Evolutionary conservation across 2,329 filamentous ascomycete genomes (phyloP).

Genomic region (Fusarium aywerte): DNA sequence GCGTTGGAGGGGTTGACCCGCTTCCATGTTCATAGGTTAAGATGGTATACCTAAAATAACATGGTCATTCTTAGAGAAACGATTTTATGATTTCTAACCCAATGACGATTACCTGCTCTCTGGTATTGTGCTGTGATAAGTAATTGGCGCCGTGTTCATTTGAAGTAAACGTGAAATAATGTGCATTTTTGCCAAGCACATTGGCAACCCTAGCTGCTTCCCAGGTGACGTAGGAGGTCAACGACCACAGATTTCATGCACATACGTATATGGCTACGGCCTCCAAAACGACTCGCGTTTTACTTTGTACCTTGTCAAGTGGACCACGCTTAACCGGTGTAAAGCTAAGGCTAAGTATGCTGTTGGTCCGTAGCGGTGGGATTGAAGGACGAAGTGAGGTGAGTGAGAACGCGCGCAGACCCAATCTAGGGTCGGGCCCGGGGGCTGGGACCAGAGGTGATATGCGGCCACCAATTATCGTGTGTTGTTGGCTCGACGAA

Average conservation of each 20-base stretch:
- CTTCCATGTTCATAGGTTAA: constrained; percentile 17
- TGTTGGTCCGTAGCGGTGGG: constrained; percentile 42
- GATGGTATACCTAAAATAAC: constrained; percentile 22
- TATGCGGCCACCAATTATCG: constrained; percentile 35
- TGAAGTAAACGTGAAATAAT: neutral
- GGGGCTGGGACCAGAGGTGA: constrained; percentile 37
- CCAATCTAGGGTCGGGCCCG: constrained; percentile 39
- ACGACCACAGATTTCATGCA: constrained; percentile 25
- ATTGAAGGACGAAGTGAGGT: constrained; percentile 31
- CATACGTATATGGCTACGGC: constrained; percentile 22
- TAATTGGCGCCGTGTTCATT: neutral
- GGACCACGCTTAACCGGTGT: constrained; percentile 20
- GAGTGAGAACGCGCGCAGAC: constrained; percentile 18
- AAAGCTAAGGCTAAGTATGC: constrained; percentile 25
- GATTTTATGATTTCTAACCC: neutral
- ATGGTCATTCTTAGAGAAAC: constrained; percentile 8
- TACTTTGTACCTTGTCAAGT: constrained; percentile 25
- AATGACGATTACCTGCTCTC: neutral
- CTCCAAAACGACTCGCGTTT: constrained; percentile 32
- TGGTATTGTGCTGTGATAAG: neutral
- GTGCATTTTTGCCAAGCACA: neutral
- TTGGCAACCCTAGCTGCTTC: neutral
- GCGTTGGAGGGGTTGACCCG: constrained; percentile 2
- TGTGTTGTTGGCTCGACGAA: constrained; percentile 32
- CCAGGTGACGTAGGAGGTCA: constrained; percentile 15